phyloP scores from a whole-genome alignment of 1,284 basidiomycete genomes.

The Singerocomus inundabilis region DNA sequence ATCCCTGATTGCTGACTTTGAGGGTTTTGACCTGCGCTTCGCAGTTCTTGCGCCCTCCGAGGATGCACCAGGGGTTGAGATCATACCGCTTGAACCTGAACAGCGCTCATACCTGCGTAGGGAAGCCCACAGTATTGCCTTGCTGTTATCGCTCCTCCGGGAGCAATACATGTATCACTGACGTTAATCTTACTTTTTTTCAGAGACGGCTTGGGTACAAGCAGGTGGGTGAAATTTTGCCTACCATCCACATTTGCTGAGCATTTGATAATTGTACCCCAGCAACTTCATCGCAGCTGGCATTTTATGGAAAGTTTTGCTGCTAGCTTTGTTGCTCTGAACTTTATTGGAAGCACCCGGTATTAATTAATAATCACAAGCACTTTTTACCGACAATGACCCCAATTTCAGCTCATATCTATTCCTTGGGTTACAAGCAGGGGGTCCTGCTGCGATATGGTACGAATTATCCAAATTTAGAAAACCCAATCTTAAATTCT shows the following conservation, averaged over 20 bases:
- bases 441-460: conserved; percentile 83
- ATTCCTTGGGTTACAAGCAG: conserved; percentile 79
- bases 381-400: neutral
- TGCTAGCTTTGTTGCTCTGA: conserved; percentile 80
- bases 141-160: conserved; percentile 41
- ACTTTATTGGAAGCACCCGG: conserved; percentile 85
- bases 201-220: conserved; percentile 80
- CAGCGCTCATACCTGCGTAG: conserved; percentile 95
- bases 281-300: conserved; percentile 85
- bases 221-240: conserved; percentile 50
- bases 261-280: conserved; percentile 7
- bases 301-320: conserved; percentile 78
- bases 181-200: conserved; percentile 35
- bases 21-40: conserved; percentile 17
- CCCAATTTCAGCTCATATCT: conserved; percentile 57
- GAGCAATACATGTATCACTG: conserved; percentile 46
- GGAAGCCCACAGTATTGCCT: conserved; percentile 79
- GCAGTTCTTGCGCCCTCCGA: conserved; percentile 19
- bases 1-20: conserved; percentile 50
- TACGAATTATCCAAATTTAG: conserved; percentile 24
- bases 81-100: conserved; percentile 93
- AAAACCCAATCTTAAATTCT: conserved; percentile 1
- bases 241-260: conserved; percentile 5
- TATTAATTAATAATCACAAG: conserved; percentile 30
- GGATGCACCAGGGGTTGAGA: conserved; percentile 70